Percentiles rank a stretch among this genome's conserved stretches.
Evolutionary conservation across 768 basidiomycete genomes (phyloP).

Genomic region (Trametes sanguinea): DNA sequence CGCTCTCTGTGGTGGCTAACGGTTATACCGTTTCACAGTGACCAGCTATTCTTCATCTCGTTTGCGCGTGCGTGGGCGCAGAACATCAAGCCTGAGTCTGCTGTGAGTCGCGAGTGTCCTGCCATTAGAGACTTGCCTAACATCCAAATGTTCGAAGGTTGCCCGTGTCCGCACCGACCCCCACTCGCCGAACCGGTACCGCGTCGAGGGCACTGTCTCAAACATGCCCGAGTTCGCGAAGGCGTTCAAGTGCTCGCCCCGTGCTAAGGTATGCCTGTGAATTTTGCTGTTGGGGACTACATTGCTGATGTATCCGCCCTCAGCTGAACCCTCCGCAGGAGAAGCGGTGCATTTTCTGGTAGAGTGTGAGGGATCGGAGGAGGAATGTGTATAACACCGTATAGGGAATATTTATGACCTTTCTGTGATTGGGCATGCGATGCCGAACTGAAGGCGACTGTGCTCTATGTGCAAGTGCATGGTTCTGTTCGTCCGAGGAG

Average conservation of each 20-base stretch:
- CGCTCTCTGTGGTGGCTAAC: background rate
- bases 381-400: constrained; percentile 1
- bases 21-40: constrained; percentile 43
- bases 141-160: constrained; percentile 43
- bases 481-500: no score
- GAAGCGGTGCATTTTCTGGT: constrained; percentile 83
- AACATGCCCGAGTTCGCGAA: constrained; percentile 89
- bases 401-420: constrained; percentile 9
- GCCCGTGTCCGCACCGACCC: constrained; percentile 85
- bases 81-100: constrained; percentile 76
- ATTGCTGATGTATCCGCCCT: background rate
- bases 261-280: constrained; percentile 62
- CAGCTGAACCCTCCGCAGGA: constrained; percentile 84
- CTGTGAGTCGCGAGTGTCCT: constrained; percentile 45
- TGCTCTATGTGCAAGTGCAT: no score
- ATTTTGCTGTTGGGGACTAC: background rate
- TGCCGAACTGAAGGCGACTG: no score
- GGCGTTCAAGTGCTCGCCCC: constrained; percentile 80
- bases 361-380: background rate
- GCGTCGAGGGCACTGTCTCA: constrained; percentile 83
- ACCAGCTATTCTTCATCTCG: constrained; percentile 93
- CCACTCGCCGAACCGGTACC: constrained; percentile 78
- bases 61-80: constrained; percentile 89
- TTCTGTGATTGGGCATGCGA: background rate
- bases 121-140: no score